A percentile compares a stretch with the other conserved stretches of the same genome.
Evolutionary conservation across 768 basidiomycete species (phyloP).

Genomic region (Jaapia argillacea): DNA sequence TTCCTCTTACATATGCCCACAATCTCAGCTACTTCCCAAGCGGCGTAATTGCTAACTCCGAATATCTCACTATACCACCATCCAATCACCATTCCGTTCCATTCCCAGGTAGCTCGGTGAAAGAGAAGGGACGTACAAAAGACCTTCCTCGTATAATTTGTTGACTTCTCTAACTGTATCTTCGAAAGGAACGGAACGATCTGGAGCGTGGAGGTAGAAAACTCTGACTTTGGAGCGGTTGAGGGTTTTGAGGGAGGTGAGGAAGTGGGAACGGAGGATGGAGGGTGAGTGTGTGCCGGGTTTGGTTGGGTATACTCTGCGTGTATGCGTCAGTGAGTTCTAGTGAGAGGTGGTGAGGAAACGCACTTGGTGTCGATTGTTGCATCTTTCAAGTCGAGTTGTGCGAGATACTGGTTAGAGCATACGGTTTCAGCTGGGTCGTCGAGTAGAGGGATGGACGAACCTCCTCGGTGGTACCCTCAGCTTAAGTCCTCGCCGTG

Average conservation of each 20-base stretch:
- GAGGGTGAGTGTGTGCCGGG: constrained; percentile 32
- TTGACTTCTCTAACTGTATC: constrained; percentile 44
- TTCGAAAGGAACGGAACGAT: constrained; percentile 45
- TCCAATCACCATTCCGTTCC: no score
- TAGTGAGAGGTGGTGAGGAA: no score
- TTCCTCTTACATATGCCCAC: constrained; percentile 45
- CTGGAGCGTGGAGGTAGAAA: constrained; percentile 53
- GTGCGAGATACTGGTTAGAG: constrained; percentile 27
- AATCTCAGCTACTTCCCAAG: constrained; percentile 53
- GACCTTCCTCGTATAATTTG: constrained; percentile 44
- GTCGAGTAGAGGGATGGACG: no score
- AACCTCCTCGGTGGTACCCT: constrained; percentile 47
- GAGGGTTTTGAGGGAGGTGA: constrained; percentile 34
- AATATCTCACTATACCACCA: constrained; percentile 45
- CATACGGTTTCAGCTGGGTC: no score
- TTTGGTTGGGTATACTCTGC: constrained; percentile 29
- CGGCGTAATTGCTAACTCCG: constrained; percentile 48
- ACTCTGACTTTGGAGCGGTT: constrained; percentile 35
- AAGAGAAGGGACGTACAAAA: constrained; percentile 30
- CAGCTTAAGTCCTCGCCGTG: constrained; percentile 37
- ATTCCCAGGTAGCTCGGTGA: not conserved
- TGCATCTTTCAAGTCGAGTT: constrained; percentile 29
- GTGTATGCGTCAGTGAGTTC: no score
- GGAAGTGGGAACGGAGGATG: constrained; percentile 32
- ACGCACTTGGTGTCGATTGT: constrained; percentile 40